Base-by-base conservation (phyloP, 148 eudicot species). In the Dysphania ambrosioides region DNA sequence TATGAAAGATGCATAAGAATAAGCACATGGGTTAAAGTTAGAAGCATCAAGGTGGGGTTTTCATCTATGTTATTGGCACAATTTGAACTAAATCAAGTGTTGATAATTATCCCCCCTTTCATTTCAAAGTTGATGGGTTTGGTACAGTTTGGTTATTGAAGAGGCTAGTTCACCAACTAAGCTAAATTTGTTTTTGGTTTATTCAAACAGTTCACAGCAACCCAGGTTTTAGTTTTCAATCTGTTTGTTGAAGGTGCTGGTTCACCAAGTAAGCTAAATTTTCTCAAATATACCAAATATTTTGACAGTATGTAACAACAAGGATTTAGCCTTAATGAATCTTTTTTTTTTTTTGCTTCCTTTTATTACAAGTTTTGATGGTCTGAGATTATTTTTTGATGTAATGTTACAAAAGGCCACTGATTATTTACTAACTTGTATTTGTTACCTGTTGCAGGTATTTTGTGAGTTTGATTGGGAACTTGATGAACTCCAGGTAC, bases 381-480 rank as follows among this genome's bases (percentile, higher is more conserved):
- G 16, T 53, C 24, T 19, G 8, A 19, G 23, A 47, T 47, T 53
- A n/a, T 8, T n/a, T 19, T 53, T 53, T 5, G 19, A 53, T 19
- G 16, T 18, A 59, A 59, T 10, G 10, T 16, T 4, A 58, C 10
- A 9, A 10, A 58, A 29, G 53, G 34, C 53, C 49, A 32, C n/a
- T 57, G 23, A 24, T 72, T 30, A 53, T 55, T 44, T 36, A 21
- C 27, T 27, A 24, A 12, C 57, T 73, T 70, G 35, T 72, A 47
- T 56, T 40, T 71, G 44, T 58, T 26, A 11, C 36, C 44, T 61
- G 23, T 77, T 90, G 68, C 88, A 95, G 99, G 88, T 92, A 29
- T 63, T 92, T 36, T 82, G 90, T 36, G 96, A 92, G 76, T 95
- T 88, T 82, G 99, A 95, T 84, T 95, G 99, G 99, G 99, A 95